Conservation (phyloP, 208 protist species). For the Tetramitus jugosus region DNA sequence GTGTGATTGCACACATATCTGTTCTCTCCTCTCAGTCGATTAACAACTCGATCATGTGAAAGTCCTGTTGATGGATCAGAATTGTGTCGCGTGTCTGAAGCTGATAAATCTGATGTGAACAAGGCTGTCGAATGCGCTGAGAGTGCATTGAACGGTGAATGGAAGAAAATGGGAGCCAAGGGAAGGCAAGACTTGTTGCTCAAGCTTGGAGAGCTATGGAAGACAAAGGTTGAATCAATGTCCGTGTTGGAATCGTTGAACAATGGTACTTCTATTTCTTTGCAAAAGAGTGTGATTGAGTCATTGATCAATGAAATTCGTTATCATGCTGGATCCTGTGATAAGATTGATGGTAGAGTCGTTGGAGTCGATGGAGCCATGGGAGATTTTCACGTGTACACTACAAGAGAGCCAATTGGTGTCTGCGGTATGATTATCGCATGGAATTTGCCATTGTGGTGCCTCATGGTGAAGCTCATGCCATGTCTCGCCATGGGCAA, state of each 20-base stretch:
- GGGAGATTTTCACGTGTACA: neutral
- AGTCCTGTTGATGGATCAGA: too few relatives aligned
- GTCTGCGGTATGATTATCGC: neutral
- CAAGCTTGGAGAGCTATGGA: slow-evolving; percentile 62
- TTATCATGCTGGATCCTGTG: slow-evolving; percentile 74
- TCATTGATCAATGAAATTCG: slow-evolving; percentile 54
- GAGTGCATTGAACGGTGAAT: slow-evolving; percentile 48
- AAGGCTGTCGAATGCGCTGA: slow-evolving; percentile 61
- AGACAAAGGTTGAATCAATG: slow-evolving; percentile 54
- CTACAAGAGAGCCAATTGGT: slow-evolving; percentile 2
- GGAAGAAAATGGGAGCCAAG: slow-evolving; percentile 42
- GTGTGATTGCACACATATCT: too few relatives aligned
- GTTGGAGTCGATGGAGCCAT: slow-evolving; percentile 39
- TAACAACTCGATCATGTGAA: too few relatives aligned
- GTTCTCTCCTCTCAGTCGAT: too few relatives aligned
- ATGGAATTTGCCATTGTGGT: neutral
- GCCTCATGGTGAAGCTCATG: neutral
- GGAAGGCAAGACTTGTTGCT: slow-evolving; percentile 54
- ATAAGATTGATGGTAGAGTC: slow-evolving; percentile 71
- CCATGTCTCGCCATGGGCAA: slow-evolving; percentile 60
- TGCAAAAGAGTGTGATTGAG: slow-evolving; percentile 49
- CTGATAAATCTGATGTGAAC: slow-evolving; percentile 61
- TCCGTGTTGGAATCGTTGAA: slow-evolving; percentile 66
- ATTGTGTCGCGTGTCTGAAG: slow-evolving; percentile 62
- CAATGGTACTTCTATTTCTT: slow-evolving; percentile 73